These are phyloP conservation scores for Rhodotorula sp. DNA, from an alignment of 1,284 basidiomycete species.

Conservation along the genomic window DNA sequence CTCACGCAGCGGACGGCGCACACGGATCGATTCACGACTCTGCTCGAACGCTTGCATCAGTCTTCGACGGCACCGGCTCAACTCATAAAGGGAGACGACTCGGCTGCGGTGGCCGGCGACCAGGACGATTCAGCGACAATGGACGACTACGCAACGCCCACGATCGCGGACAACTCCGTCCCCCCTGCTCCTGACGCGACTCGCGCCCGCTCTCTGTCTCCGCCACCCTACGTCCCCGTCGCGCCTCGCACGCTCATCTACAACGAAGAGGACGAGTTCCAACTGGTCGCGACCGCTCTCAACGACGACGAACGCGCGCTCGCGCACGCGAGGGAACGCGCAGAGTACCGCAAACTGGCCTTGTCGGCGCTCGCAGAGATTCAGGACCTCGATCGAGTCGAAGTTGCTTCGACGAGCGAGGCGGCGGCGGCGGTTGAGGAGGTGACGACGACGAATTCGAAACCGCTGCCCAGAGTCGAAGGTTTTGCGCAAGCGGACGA, in stretches of 20 bases:
- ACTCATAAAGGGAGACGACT: neutral
- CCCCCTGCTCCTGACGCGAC: neutral
- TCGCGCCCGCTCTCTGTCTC: conserved; percentile 15
- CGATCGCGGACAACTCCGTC: too few relatives aligned
- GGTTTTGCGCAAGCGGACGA: conserved; percentile 32
- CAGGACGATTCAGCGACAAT: neutral
- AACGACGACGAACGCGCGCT: conserved; percentile 18
- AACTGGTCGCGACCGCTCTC: conserved; percentile 19
- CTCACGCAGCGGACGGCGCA: conserved; percentile 21
- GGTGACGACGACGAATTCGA: neutral
- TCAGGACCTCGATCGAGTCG: neutral
- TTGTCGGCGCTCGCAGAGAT: conserved; percentile 12
- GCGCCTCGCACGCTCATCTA: conserved; percentile 36
- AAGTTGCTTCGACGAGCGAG: neutral
- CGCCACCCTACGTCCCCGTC: conserved; percentile 33
- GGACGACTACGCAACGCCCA: neutral
- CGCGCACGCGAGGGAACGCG: conserved; percentile 18
- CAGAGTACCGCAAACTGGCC: conserved; percentile 19
- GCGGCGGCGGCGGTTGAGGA: neutral
- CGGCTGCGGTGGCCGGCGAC: neutral
- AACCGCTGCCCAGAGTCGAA: conserved; percentile 21
- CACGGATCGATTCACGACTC: conserved; percentile 34
- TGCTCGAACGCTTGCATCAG: conserved; percentile 23
- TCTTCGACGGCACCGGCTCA: neutral
- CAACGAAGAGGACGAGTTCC: conserved; percentile 39